Evolutionary conservation across 1,284 basidiomycete genomes (phyloP).

Genomic region (Pascua sp.): DNA sequence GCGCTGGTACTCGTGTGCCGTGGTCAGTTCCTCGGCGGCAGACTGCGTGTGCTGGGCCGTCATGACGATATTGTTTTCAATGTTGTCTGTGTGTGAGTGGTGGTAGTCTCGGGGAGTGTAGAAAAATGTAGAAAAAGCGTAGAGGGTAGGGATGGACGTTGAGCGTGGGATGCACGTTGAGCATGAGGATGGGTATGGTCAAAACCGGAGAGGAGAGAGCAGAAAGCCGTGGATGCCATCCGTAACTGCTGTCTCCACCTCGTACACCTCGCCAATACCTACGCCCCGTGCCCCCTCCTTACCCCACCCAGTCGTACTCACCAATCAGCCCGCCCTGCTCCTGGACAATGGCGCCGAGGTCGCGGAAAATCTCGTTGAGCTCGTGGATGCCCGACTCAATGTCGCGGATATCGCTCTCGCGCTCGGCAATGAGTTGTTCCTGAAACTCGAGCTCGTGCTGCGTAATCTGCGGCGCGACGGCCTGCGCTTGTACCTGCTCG

Average conservation of each 20-base stretch:
- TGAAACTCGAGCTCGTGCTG: conserved; percentile 93
- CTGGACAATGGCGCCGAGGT: conserved; percentile 88
- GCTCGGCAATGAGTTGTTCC: conserved; percentile 91
- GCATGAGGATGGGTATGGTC: too few relatives aligned
- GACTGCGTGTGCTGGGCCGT: conserved; percentile 79
- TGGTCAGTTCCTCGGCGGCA: conserved; percentile 81
- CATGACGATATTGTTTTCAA: conserved; percentile 88
- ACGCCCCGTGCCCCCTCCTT: too few relatives aligned
- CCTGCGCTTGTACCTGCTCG: conserved; percentile 37
- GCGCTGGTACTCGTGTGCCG: conserved; percentile 90
- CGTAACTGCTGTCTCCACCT: too few relatives aligned
- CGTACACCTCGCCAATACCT: too few relatives aligned
- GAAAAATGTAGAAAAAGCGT: too few relatives aligned
- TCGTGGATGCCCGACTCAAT: conserved; percentile 98
- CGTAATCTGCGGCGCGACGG: conserved; percentile 58
- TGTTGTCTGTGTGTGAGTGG: conserved; percentile 91
- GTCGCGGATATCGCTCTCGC: conserved; percentile 90
- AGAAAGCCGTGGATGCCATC: too few relatives aligned
- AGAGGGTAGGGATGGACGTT: too few relatives aligned
- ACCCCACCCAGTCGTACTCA: too few relatives aligned
- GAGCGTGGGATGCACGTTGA: too few relatives aligned
- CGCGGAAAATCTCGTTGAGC: conserved; percentile 93
- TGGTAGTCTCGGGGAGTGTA: too few relatives aligned
- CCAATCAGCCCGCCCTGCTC: conserved; percentile 95
- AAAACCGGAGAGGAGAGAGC: not conserved